Base-by-base conservation (phyloP, 495 filamentous ascomycete species). In the Daldinia caldariorum region DNA sequence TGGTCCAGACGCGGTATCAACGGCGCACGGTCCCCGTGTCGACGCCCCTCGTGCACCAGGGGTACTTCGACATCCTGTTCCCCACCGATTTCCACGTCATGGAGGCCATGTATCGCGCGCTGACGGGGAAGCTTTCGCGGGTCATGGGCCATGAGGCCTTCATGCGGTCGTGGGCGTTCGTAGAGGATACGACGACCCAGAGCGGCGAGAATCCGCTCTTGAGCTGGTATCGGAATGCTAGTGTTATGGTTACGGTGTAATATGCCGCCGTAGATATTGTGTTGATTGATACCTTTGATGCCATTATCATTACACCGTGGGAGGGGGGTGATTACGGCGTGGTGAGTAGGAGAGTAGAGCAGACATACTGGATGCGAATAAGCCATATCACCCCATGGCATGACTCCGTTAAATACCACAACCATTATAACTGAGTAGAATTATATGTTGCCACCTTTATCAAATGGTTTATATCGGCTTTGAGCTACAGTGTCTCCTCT, bases 31-130 rank as follows among this genome's bases (percentile, higher is more conserved):
- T 99, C 18, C 92, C 94, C 13, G 95, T 99, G 10, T 83, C 88
- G 4, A 98, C 96, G 12, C 94, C 94, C 37, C 89, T 95, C 80
- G 95, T 97, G 16, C 93, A 97, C 70, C 96, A 99, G 82, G 96
- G 95, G 12, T 97, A 97, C 79, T 99, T 99, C 72, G 96, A 98
- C 78, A 97, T 99, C 77, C 88, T 99, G 74, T 99, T 99, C 81
- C 95, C 95, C 0, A 98, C 94, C 12, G 89, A 99, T 76, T 99
- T 98, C 79, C 83, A 86, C 37, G 89, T 94, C 41, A 86, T 94
- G 77, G 92, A 97, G 77, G 89, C 91, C 71, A 87, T 97, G 66
- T 99, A 99, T 80, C 88, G 90, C 56, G 94, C 93, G 32, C 84
- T 97, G 61, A 99, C 95, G 0, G 94, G 94, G 18, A 95, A 94